These are phyloP conservation scores for Alternaria novae-zelandiae DNA, from an alignment of 2,329 filamentous ascomycete species.

Conservation along the genomic window DNA sequence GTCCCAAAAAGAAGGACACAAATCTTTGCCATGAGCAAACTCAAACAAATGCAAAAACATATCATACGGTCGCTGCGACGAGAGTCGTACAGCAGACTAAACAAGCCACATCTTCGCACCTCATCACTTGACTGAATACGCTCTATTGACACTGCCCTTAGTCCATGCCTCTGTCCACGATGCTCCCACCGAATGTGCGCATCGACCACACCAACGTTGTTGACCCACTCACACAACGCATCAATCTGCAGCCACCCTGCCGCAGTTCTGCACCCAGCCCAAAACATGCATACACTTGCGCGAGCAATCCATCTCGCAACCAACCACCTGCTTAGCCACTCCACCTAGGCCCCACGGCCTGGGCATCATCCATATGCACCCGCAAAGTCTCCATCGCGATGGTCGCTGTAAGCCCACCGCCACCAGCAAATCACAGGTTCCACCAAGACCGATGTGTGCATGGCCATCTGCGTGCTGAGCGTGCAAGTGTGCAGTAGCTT, in stretches of 20 bases:
- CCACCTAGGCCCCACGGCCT: constrained; percentile 16
- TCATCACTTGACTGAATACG: neutral
- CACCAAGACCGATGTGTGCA: constrained; percentile 28
- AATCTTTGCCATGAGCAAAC: constrained; percentile 18
- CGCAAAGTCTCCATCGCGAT: constrained; percentile 17
- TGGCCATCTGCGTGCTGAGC: constrained; percentile 23
- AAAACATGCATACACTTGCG: constrained; percentile 20
- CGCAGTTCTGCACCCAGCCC: constrained; percentile 17
- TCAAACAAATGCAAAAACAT: constrained; percentile 21
- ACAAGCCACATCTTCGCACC: constrained; percentile 1
- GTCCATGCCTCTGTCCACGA: neutral
- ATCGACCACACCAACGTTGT: constrained; percentile 11
- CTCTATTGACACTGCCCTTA: neutral
- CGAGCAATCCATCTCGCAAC: constrained; percentile 14
- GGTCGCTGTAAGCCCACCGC: constrained; percentile 14
- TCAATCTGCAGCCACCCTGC: constrained; percentile 20
- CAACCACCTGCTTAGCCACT: constrained; percentile 20
- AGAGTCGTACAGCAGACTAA: constrained; percentile 4
- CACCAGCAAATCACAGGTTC: constrained; percentile 25
- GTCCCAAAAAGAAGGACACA: constrained; percentile 26
- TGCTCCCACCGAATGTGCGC: neutral
- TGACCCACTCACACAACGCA: constrained; percentile 24
- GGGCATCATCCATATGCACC: constrained; percentile 15
- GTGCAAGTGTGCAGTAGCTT: constrained; percentile 31
- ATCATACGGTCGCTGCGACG: constrained; percentile 19